Evolutionary conservation across 306 rosid genomes (phyloP).

Genomic region (Senna tora): DNA sequence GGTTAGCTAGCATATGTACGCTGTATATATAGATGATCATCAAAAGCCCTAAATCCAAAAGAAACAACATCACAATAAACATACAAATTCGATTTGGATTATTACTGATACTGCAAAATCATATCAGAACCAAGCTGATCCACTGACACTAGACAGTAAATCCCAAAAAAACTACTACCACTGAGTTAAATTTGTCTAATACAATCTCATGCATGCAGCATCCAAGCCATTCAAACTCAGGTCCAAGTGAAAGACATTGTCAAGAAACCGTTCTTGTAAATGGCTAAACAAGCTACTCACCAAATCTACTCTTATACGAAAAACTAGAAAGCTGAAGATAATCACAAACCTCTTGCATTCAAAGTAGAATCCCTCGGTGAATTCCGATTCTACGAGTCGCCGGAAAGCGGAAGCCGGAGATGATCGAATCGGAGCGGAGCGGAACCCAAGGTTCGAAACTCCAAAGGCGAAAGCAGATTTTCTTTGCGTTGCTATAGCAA

Average conservation of each 20-base stretch:
- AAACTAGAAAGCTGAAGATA: background rate
- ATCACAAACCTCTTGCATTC: conserved; percentile 6
- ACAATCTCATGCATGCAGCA: background rate
- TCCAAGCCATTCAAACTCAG: background rate
- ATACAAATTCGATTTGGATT: background rate
- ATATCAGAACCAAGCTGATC: background rate
- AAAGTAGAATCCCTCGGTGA: background rate
- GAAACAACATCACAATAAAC: no score
- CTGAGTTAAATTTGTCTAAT: background rate
- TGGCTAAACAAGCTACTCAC: background rate
- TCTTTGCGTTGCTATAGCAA: no score
- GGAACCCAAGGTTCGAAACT: background rate
- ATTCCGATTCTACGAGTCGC: background rate
- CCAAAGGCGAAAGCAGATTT: background rate
- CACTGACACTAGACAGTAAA: background rate
- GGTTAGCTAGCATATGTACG: background rate
- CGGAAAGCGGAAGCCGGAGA: background rate
- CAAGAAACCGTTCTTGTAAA: background rate
- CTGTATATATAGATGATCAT: background rate
- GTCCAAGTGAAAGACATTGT: background rate
- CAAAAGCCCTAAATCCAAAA: background rate
- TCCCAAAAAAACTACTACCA: background rate
- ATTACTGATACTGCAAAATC: background rate
- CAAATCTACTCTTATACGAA: background rate
- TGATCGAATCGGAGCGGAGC: background rate